Evolutionary conservation across 345 rosid species (phyloP), one percentile per base, ranked within the genome.

Genomic region (Dimocarpus longan): DNA sequence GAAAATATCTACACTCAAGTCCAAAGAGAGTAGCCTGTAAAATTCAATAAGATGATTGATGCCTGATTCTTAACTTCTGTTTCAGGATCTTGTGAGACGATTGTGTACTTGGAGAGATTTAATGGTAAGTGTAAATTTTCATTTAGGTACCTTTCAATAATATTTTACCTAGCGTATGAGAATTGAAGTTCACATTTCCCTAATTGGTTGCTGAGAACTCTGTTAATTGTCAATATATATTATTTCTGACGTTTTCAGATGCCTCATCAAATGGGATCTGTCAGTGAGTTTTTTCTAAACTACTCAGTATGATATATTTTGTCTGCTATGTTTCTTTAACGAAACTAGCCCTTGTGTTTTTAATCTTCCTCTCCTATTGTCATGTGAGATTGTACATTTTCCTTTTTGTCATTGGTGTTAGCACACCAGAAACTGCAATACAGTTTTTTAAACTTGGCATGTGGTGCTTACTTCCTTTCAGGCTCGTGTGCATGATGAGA

Each of bases 401-500:
- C 5, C 64, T 18, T 76, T 11, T 73, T 56, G 8, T 65, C 42
- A n/a, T 6, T 70, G 74, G 74, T 65, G 66, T 75, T 13, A 8
- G 21, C 68, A 21, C 26, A 50, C 67, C 46, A 12, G 74, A 72
- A 62, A 65, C 6, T 60, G n/a, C 54, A 57, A 71, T 42, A n/a
- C 68, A 15, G 28, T 73, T 73, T 28, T 57, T 72, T 68, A 63
- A 79, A 28, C 59, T 75, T 84, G 68, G 44, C 67, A 16, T 66
- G 16, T 59, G 42, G 74, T 83, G 40, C 79, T 70, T 54, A 32
- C 59, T 77, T 78, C 73, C 71, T 86, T 84, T 78, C 89, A 94
- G 99, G 98, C 95, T 78, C 94, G 97, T 44, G 85, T 94, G 66
- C 98, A 94, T 87, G 99, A 94, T 81, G 99, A 96, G 88, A 92